phyloP scores from a whole-genome alignment of 441 rosid genomes.

The Aquilaria agallochum region DNA sequence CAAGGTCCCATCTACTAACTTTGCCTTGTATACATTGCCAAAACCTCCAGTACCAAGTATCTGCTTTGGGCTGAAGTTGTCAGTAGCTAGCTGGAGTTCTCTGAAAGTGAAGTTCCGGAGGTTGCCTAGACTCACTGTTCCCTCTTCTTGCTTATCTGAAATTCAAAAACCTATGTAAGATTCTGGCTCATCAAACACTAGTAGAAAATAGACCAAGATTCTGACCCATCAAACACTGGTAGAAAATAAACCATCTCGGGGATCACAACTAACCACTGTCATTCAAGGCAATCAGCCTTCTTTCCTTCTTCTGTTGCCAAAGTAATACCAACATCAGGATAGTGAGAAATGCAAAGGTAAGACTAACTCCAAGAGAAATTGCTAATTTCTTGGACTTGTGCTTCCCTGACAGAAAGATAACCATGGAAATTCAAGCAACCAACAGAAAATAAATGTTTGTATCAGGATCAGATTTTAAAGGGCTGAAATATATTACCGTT shows the following conservation, averaged over 20 bases:
- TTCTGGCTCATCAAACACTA: not conserved
- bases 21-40: conserved; percentile 87
- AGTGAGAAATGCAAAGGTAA: conserved; percentile 45
- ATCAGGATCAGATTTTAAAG: not conserved
- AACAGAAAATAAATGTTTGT: not conserved
- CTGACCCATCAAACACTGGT: not conserved
- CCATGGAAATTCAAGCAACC: conserved; percentile 1
- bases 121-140: conserved; percentile 57
- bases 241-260: no score
- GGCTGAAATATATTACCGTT: conserved; percentile 34
- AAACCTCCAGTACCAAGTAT: conserved; percentile 90
- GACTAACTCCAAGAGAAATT: conserved; percentile 61
- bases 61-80: conserved; percentile 70
- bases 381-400: conserved; percentile 60
- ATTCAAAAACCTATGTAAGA: not conserved
- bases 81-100: conserved; percentile 76
- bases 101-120: conserved; percentile 74
- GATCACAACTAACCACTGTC: conserved; percentile 41
- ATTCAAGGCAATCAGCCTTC: conserved; percentile 32
- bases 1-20: conserved; percentile 58
- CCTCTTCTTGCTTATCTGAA: conserved; percentile 74
- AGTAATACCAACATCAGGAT: conserved; percentile 45
- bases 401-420: conserved; percentile 28
- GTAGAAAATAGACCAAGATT: no score
- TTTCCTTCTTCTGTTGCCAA: conserved; percentile 47